These are phyloP conservation scores for Aspergillus aculeatus DNA, from an alignment of 2,329 filamentous ascomycete genomes.

Conservation along the genomic window DNA sequence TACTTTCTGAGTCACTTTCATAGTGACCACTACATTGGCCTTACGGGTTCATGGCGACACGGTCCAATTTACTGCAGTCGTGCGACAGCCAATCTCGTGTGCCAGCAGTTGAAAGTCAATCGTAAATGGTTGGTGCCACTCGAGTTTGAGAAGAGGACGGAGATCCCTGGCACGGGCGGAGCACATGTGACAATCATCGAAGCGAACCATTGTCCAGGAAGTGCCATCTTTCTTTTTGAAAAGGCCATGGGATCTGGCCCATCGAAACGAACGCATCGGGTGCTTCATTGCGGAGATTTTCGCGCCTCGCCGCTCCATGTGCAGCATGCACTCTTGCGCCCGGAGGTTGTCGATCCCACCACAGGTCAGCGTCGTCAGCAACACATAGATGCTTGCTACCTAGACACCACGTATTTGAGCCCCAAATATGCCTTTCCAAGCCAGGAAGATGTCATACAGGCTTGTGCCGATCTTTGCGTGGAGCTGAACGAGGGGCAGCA, in stretches of 20 bases:
- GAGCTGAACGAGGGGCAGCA: constrained; percentile 70
- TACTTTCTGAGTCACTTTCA: constrained; percentile 99
- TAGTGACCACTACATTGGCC: constrained; percentile 92
- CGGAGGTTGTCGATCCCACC: constrained; percentile 68
- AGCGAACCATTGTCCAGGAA: constrained; percentile 95
- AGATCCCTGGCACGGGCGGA: constrained; percentile 78
- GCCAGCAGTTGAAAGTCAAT: constrained; percentile 80
- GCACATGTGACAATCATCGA: constrained; percentile 91
- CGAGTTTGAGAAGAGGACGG: constrained; percentile 76
- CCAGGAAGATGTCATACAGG: constrained; percentile 80
- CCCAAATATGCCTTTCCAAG: constrained; percentile 92
- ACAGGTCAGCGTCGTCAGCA: constrained; percentile 74
- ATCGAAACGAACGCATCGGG: constrained; percentile 66
- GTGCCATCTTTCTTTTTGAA: constrained; percentile 89
- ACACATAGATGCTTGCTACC: constrained; percentile 90
- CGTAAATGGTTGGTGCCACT: constrained; percentile 80
- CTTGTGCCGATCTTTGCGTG: constrained; percentile 86
- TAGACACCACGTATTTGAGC: constrained; percentile 95
- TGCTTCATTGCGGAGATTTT: constrained; percentile 95
- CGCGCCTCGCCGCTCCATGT: constrained; percentile 84
- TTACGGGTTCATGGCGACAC: constrained; percentile 85
- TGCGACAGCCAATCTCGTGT: constrained; percentile 85
- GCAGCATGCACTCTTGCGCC: constrained; percentile 74
- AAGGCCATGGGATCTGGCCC: constrained; percentile 65
- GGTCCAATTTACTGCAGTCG: constrained; percentile 96